Evolutionary conservation across 2,329 filamentous ascomycete species (phyloP), one percentile per base, ranked within the genome.

Genomic region (Aspergillus sp.): DNA sequence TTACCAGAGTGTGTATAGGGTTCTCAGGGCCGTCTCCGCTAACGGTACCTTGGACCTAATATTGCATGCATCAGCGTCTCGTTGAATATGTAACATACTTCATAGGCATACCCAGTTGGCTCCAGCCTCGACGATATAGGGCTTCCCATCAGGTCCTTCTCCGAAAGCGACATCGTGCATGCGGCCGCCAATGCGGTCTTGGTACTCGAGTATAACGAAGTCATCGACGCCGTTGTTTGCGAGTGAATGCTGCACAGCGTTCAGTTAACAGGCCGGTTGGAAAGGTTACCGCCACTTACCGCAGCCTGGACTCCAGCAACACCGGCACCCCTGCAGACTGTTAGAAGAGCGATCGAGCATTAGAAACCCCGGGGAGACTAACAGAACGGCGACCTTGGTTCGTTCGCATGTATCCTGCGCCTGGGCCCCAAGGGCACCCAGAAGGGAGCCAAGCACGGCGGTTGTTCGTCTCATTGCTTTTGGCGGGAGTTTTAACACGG

Each of bases 151-250:
- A 6, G 47, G 47, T 12, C 32, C 17, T 45, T 83, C 74, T 11
- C 86, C 85, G 63, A 89, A 88, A 0, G 74, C 71, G 0, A 79
- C 79, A 59, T 88, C 81, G 11, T 73, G 73, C 32, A 86, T 80
- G 5, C 87, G 81, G 1, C 87, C 87, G 9, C 87, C 87, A 57
- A 89, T 81, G 12, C 81, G 78, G 57, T 81, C 76, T 12, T 85
- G 85, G 58, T 85, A 84, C 59, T 89, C 87, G 3, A 89, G 70
- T 47, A 89, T 85, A 7, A 89, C 53, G 57, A 89, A 89, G 58
- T 89, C 85, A 18, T 22, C 17, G 18, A 48, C n/a, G 9, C 22
- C 22, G 20, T 9, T 32, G 15, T 30, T 20, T 2, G 22, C 20
- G n/a, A 47, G 44, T 17, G 15, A 30, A 24, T 32, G 15, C 44